phyloP scores from a whole-genome alignment of 2,329 filamentous ascomycete species.

The Fusarium cicatricum region DNA sequence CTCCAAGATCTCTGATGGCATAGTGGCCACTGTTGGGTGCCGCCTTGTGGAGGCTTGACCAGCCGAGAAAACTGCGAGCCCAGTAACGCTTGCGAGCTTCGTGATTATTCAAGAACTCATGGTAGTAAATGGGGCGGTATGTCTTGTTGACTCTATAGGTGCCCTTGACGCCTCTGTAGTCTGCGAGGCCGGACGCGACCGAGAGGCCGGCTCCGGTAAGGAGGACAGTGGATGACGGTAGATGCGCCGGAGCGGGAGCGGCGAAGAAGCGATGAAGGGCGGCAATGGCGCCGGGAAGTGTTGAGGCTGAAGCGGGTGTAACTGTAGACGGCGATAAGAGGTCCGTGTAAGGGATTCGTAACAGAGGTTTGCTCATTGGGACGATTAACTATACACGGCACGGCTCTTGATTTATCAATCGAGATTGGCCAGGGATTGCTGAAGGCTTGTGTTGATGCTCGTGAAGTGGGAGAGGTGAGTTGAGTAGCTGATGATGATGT shows the following conservation, averaged over 20 bases:
- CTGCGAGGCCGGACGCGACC: conserved; percentile 89
- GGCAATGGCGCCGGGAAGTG: conserved; percentile 75
- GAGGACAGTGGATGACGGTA: conserved; percentile 58
- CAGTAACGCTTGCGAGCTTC: conserved; percentile 92
- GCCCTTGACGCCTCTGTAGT: conserved; percentile 89
- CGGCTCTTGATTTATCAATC: neutral
- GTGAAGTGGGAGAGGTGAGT: neutral
- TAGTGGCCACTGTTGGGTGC: conserved; percentile 81
- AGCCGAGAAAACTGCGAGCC: conserved; percentile 93
- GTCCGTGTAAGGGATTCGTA: conserved; percentile 91
- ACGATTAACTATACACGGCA: neutral
- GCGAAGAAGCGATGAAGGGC: conserved; percentile 82
- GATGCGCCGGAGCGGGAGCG: conserved; percentile 60
- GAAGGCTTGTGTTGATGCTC: neutral
- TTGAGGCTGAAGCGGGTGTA: conserved; percentile 75
- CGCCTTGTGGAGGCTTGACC: conserved; percentile 83
- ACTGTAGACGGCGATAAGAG: conserved; percentile 79
- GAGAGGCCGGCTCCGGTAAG: conserved; percentile 89
- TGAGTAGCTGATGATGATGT: conserved; percentile 17
- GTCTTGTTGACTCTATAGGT: conserved; percentile 92
- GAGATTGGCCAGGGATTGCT: conserved; percentile 5
- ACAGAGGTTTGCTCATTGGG: conserved; percentile 73
- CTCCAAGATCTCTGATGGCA: conserved; percentile 76
- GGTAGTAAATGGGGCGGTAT: conserved; percentile 91
- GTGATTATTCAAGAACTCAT: conserved; percentile 85